Conservation (phyloP, 2,329 filamentous ascomycete genomes). For the Xylaria sp. region DNA sequence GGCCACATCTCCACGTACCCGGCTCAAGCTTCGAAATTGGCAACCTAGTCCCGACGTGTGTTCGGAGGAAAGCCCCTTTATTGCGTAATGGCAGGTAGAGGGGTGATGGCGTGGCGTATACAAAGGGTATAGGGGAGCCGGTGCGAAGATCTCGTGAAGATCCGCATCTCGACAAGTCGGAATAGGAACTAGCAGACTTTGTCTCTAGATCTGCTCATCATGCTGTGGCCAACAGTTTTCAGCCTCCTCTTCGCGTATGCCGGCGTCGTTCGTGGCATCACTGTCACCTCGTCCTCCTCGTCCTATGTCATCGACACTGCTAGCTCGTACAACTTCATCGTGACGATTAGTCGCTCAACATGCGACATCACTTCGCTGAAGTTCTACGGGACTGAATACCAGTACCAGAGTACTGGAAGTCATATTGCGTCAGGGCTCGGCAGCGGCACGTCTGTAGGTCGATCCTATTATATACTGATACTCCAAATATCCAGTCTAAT, state of each 20-base stretch:
- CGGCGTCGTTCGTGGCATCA: conserved; percentile 42
- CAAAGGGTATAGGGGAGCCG: conserved; percentile 18
- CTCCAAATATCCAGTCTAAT: conserved; percentile 51
- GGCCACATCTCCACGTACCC: conserved; percentile 13
- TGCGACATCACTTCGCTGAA: conserved; percentile 66
- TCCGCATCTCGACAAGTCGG: conserved; percentile 20
- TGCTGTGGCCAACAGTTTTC: conserved; percentile 36
- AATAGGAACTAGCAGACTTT: conserved; percentile 15
- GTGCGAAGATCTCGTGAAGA: conserved; percentile 6
- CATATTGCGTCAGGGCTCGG: conserved; percentile 66
- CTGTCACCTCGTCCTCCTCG: conserved; percentile 39
- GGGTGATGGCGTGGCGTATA: conserved; percentile 24
- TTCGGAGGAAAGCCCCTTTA: conserved; percentile 27
- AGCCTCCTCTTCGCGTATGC: conserved; percentile 41
- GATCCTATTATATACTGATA: conserved; percentile 52
- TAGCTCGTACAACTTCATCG: conserved; percentile 45
- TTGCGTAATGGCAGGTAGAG: conserved; percentile 12
- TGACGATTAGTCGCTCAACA: conserved; percentile 49
- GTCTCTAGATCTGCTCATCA: conserved; percentile 27
- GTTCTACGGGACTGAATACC: conserved; percentile 61
- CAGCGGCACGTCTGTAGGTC: conserved; percentile 45
- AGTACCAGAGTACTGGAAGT: conserved; percentile 58
- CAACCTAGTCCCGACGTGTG: conserved; percentile 29
- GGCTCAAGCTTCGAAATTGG: conserved; percentile 11
- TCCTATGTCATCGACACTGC: conserved; percentile 46